These are phyloP conservation scores for Pythium biforme DNA, from an alignment of 352 stramenopile species.

Conservation along the genomic window DNA sequence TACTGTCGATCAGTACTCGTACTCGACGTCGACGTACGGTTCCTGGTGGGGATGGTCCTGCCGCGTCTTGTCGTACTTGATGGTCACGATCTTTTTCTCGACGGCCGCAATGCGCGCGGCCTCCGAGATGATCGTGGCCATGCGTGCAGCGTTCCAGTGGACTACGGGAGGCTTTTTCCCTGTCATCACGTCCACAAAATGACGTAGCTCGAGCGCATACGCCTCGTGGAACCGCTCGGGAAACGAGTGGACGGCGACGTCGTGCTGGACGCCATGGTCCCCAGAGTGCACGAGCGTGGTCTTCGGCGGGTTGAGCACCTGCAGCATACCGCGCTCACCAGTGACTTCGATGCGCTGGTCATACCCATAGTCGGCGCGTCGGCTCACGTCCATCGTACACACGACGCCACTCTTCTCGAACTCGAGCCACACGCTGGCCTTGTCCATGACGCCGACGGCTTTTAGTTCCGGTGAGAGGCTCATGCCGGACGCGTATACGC, in stretches of 20 bases:
- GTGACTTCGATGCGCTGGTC: slow-evolving; percentile 92
- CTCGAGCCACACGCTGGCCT: slow-evolving; percentile 79
- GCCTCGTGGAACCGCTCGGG: slow-evolving; percentile 85
- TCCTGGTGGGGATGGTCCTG: slow-evolving; percentile 42
- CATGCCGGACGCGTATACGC: slow-evolving; percentile 83
- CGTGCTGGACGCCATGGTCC: slow-evolving; percentile 45
- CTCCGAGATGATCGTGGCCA: slow-evolving; percentile 77
- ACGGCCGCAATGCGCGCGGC: slow-evolving; percentile 62
- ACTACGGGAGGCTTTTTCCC: slow-evolving; percentile 42
- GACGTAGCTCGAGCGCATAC: slow-evolving; percentile 83
- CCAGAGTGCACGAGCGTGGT: slow-evolving; percentile 57
- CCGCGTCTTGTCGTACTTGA: slow-evolving; percentile 56
- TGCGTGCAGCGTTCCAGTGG: slow-evolving; percentile 70
- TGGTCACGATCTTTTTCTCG: slow-evolving; percentile 62
- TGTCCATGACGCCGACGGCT: slow-evolving; percentile 75
- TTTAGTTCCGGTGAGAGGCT: slow-evolving; percentile 70
- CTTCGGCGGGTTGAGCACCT: slow-evolving; percentile 70
- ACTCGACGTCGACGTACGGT: slow-evolving; percentile 53
- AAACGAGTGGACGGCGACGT: slow-evolving; percentile 82
- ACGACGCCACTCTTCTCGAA: slow-evolving; percentile 66
- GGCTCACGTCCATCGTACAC: slow-evolving; percentile 89
- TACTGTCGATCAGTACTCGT: slow-evolving; percentile 23
- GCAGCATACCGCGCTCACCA: slow-evolving; percentile 68
- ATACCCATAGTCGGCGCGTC: slow-evolving; percentile 88
- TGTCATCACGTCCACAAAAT: slow-evolving; percentile 70